Percentiles rank a stretch among this genome's conserved stretches.
Conservation (phyloP, 805 yeast genomes). For the Yarrowia sp. region DNA sequence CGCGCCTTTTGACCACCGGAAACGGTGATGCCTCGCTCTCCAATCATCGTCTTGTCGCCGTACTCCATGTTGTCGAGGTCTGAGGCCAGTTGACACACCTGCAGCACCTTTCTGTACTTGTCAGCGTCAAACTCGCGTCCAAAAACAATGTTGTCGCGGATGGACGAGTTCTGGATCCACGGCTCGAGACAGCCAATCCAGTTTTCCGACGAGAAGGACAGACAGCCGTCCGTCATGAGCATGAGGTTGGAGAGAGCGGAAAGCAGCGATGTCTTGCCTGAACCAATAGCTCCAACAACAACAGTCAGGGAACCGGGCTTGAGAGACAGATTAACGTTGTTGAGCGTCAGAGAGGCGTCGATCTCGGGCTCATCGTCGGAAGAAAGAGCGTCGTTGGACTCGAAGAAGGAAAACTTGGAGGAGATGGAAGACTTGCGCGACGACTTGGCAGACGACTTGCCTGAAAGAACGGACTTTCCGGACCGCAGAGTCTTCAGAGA, state of each 20-base stretch:
- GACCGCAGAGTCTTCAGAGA: background rate
- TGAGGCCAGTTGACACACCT: slow-evolving; percentile 62
- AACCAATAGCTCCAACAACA: slow-evolving; percentile 76
- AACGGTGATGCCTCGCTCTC: slow-evolving; percentile 83
- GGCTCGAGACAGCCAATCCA: slow-evolving; percentile 62
- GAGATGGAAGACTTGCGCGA: background rate
- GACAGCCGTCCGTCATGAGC: slow-evolving; percentile 53
- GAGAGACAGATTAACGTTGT: background rate
- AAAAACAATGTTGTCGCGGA: slow-evolving; percentile 69
- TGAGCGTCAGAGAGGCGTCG: slow-evolving; percentile 40
- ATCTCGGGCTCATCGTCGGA: background rate
- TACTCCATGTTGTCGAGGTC: slow-evolving; percentile 68
- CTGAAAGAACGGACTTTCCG: background rate
- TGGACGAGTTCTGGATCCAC: slow-evolving; percentile 84
- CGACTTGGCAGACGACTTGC: background rate
- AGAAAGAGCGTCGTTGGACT: background rate
- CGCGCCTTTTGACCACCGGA: slow-evolving; percentile 93
- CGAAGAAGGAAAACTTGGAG: slow-evolving; percentile 2
- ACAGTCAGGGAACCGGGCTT: slow-evolving; percentile 62
- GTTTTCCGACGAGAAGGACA: slow-evolving; percentile 49
- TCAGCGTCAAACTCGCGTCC: slow-evolving; percentile 54
- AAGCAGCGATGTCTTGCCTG: slow-evolving; percentile 75
- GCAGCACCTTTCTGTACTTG: slow-evolving; percentile 53
- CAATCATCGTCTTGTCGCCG: slow-evolving; percentile 80
- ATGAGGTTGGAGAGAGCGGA: slow-evolving; percentile 71